These are phyloP conservation scores for Apiospora rasikravindrae DNA, from an alignment of 2,329 filamentous ascomycete genomes.

Conservation along the genomic window DNA sequence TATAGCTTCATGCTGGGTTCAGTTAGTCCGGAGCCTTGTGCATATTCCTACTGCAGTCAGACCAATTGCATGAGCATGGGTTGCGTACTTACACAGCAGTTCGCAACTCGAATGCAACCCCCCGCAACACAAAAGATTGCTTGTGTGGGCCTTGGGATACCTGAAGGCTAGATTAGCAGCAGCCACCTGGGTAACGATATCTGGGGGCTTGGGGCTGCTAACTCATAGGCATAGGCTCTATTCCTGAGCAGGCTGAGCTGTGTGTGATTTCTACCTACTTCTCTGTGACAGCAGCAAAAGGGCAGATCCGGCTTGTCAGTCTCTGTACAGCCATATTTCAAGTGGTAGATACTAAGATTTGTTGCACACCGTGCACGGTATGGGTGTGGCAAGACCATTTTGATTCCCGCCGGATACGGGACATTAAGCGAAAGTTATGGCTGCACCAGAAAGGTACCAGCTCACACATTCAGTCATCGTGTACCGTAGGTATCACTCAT, in stretches of 20 bases:
- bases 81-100: not conserved
- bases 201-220: not conserved
- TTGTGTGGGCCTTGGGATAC: not conserved
- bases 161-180: not conserved
- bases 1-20: no score
- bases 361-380: not conserved
- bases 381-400: not conserved
- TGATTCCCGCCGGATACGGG: not conserved
- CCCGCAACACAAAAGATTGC: not conserved
- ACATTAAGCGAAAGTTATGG: not conserved
- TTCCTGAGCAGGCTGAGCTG: conserved; percentile 4
- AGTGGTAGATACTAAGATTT: not conserved
- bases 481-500: not conserved
- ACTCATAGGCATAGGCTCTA: not conserved
- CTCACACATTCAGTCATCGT: not conserved
- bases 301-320: not conserved
- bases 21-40: no score
- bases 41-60: no score
- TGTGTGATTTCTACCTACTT: not conserved
- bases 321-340: not conserved
- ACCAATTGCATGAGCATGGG: conserved; percentile 4
- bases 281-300: no score
- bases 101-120: not conserved
- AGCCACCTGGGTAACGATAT: not conserved
- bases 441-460: not conserved